Base-by-base conservation (phyloP, 768 basidiomycete species). In the Mycena vitilis region DNA sequence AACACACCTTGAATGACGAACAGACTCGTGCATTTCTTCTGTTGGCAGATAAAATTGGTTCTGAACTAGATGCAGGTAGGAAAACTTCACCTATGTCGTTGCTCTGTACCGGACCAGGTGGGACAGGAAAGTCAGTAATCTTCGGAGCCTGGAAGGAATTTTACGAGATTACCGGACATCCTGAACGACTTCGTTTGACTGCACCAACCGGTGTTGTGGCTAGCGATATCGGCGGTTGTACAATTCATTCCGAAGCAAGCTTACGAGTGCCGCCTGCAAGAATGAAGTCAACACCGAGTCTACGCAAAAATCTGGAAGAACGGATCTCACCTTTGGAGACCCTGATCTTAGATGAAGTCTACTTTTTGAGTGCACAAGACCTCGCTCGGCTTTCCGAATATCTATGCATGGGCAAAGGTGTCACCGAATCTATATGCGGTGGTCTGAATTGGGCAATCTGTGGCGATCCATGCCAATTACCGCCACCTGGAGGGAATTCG, bases 171-270 rank as follows among this genome's bases (percentile, higher is more conserved):
- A 30, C 30, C 30, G 30, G 56, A 5, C 42, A 69, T 36, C 30
- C 22, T 8, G 13, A 60, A 11, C 53, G 40, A 15, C 48, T 74
- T 15, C 30, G 66, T 13, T 38, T 75, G 1, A 68, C 70, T 16
- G 72, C 74, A 42, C 68, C 66, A 2, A 75, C 74, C 5, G 74
- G 74, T 47, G 69, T 73, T 38, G 74, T 73, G 54, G 74, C 74
- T 0, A 73, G 69, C 53, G 70, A 74, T 59, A 72, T 75, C 22
- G 60, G 63, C 6, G 74, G 74, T 6, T 63, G 36, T n/a, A 75
- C 71, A 1, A 58, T 70, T 40, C 74, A 74, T 68, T 60, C 74
- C 15, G 75, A 74, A 52, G 61, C 51, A 0, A 52, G 66, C 6
- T 52, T 71, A 12, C 34, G 66, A 51, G 58, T 71, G 20, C 25